Evolutionary conservation across 163 green algal genomes (phyloP).

Genomic region (Chlamydomonas reinhardtii): DNA sequence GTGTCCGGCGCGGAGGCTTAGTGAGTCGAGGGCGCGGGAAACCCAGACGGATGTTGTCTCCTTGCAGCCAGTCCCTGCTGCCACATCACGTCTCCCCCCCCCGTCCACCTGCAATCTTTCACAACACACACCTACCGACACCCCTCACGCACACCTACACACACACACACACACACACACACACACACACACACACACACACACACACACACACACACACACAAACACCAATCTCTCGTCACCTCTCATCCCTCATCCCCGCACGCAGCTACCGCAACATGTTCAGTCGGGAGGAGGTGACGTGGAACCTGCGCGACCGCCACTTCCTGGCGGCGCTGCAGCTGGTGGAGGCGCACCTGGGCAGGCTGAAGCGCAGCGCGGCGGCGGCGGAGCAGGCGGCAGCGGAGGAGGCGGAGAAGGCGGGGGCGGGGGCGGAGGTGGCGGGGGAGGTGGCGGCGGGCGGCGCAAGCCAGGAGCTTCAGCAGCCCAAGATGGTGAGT

Average conservation of each 20-base stretch:
- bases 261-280: slow-evolving; percentile 71
- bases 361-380: neutral
- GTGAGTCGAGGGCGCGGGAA: no score
- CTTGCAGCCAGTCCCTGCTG: no score
- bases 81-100: no score
- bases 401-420: neutral
- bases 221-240: neutral
- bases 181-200: no score
- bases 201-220: no score
- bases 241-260: no score
- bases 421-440: neutral
- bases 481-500: neutral
- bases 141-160: no score
- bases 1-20: slow-evolving; percentile 73
- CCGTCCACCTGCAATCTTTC: no score
- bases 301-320: slow-evolving; percentile 78
- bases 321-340: slow-evolving; percentile 65
- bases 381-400: neutral
- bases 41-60: no score
- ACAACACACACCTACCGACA: no score
- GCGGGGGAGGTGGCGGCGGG: neutral
- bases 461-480: neutral
- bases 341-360: slow-evolving; percentile 55
- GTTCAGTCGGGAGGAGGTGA: slow-evolving; percentile 69
- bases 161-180: no score